A percentile compares a stretch with the other conserved stretches of the same genome.
phyloP scores from a whole-genome alignment of 805 yeast genomes.

The Kuraishia molischiana region DNA sequence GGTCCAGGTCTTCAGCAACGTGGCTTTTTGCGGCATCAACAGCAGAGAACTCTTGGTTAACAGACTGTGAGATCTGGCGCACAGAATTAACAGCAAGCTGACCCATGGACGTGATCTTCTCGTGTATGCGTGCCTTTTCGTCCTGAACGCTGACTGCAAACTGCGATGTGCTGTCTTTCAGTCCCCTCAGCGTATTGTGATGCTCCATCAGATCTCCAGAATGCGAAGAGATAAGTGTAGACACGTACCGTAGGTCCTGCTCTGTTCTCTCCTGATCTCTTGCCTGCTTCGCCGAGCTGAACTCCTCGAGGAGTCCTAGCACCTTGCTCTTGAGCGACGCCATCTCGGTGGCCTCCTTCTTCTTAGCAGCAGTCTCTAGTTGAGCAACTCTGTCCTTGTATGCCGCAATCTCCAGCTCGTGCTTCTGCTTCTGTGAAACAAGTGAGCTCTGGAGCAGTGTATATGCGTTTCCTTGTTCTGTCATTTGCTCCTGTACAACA shows the following conservation, averaged over 20 bases:
- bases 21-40: background rate
- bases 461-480: background rate
- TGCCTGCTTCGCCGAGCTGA: background rate
- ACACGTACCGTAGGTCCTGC: background rate
- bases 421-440: background rate
- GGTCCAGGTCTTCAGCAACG: background rate
- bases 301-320: background rate
- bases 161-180: background rate
- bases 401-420: background rate
- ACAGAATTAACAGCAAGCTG: background rate
- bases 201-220: background rate
- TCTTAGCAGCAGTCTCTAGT: background rate
- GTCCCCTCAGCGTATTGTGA: background rate
- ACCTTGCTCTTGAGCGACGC: background rate
- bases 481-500: background rate
- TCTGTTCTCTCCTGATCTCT: background rate
- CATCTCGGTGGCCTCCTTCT: background rate
- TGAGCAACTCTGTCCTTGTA: background rate
- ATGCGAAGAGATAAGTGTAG: background rate
- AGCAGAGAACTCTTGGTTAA: background rate
- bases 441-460: background rate
- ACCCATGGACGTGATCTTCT: background rate
- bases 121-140: background rate
- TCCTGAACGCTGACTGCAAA: background rate
- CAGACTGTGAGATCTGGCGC: background rate